Base-by-base conservation (phyloP, 192 early-diverging fungal species). In the Coemansia sp. region DNA sequence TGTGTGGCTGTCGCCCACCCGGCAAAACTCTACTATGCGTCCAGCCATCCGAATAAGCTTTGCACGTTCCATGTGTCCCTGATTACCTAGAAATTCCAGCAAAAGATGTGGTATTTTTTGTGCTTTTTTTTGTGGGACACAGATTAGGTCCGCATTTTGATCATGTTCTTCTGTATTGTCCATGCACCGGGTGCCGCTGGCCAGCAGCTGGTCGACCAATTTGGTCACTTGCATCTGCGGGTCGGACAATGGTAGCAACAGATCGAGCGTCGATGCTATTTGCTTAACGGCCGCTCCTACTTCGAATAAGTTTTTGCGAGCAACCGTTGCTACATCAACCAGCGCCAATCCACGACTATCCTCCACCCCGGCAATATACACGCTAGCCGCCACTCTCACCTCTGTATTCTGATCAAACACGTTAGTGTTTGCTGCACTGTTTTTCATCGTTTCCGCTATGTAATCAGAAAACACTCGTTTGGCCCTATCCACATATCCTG, bases 321-420 rank as follows among this genome's bases (percentile, higher is more conserved):
- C 38, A 2, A 51, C 45, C 4, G 58, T 28, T 4, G 76, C 71
- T 12, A 79, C 11, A 36, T 74, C 68, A 12, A 70, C 65, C 28
- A 79, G 34, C 1, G 59, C 60, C 37, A 73, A n/a, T 28, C 52
- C 35, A 32, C 43, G 33, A 18, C 39, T 54, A 7, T 53, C 64
- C 61, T 73, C 72, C 6, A 64, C 64, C 8, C 63, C 76, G 3
- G 76, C 71, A n/a, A 79, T 51, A 62, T 74, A 79, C 60, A 74
- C 72, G 37, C 67, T 59, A 2, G 76, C 76, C 0, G 68, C 68
- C 9, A 58, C 62, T 1, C 67, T 43, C 1, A 61, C 59, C 3
- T 32, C 32, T 9, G 48, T n/a, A 8, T 20, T 20, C 2, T 34
- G 17, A 17, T 72, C 76, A 67, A 79, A 79, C 38, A 73, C 63